Evolutionary conservation across 2,329 filamentous ascomycete species (phyloP).

Genomic region (Alternaria brassicicola): DNA sequence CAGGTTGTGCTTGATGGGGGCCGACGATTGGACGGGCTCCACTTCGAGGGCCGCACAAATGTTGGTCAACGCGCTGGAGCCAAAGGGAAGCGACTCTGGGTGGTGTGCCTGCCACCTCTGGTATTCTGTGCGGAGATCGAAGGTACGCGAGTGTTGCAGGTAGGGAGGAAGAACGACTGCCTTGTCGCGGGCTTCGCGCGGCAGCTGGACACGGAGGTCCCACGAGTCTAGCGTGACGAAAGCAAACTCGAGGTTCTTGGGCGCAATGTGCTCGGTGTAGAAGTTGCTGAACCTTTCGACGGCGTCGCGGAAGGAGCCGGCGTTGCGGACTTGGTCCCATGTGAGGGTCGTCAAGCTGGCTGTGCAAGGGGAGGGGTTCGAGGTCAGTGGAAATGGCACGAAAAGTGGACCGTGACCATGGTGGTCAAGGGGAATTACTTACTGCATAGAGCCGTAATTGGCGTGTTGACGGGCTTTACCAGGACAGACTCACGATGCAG

Average conservation of each 20-base stretch:
- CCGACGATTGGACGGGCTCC: constrained; percentile 94
- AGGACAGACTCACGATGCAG: constrained; percentile 94
- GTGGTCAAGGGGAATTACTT: constrained; percentile 56
- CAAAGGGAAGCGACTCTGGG: constrained; percentile 95
- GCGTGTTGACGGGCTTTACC: constrained; percentile 97
- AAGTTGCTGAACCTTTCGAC: constrained; percentile 95
- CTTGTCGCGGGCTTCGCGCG: constrained; percentile 97
- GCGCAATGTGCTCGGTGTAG: constrained; percentile 86
- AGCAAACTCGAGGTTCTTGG: constrained; percentile 93
- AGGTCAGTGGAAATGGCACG: constrained; percentile 13
- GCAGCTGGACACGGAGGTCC: constrained; percentile 97
- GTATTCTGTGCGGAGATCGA: constrained; percentile 96
- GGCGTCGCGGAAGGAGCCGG: constrained; percentile 95
- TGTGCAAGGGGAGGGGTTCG: constrained; percentile 54
- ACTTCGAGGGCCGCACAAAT: constrained; percentile 98
- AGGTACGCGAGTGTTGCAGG: constrained; percentile 95
- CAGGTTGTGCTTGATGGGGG: constrained; percentile 97
- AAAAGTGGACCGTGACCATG: background rate
- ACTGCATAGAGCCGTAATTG: constrained; percentile 98
- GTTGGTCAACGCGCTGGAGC: constrained; percentile 92
- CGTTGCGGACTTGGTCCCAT: constrained; percentile 98
- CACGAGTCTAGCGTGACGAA: constrained; percentile 98
- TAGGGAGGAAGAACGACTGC: constrained; percentile 95
- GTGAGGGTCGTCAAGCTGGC: constrained; percentile 96
- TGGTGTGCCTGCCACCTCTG: constrained; percentile 99